phyloP scores from a whole-genome alignment of 257 asterid genomes.

The Solanum lycopersicoides region DNA sequence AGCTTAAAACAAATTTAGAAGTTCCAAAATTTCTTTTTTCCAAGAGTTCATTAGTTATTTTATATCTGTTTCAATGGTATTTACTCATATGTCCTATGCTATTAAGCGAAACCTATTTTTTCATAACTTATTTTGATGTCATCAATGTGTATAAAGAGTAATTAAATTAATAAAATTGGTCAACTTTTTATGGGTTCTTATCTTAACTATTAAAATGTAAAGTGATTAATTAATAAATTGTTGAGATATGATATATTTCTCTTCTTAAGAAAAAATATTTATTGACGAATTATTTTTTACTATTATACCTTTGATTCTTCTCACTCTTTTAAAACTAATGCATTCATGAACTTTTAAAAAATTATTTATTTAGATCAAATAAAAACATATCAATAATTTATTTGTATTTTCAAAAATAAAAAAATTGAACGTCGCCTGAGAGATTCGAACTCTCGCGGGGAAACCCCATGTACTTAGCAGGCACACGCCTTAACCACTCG shows the following conservation, averaged over 20 bases:
- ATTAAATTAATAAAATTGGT: too few relatives aligned
- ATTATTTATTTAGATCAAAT: background rate
- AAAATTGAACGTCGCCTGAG: slow-evolving; percentile 54
- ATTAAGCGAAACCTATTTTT: background rate
- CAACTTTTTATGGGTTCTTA: too few relatives aligned
- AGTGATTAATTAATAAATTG: too few relatives aligned
- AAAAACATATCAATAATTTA: too few relatives aligned
- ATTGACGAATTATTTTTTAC: too few relatives aligned
- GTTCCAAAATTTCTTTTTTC: too few relatives aligned
- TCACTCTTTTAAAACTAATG: background rate
- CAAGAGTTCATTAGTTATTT: background rate
- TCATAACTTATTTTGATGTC: background rate
- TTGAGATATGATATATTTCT: background rate
- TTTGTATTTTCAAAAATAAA: too few relatives aligned
- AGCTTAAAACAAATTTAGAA: too few relatives aligned
- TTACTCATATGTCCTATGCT: background rate
- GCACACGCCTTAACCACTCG: slow-evolving; percentile 77
- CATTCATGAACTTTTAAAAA: background rate
- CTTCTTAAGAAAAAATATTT: too few relatives aligned
- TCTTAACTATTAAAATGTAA: too few relatives aligned
- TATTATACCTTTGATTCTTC: background rate
- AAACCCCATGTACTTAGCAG: slow-evolving; percentile 65
- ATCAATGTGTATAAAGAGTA: too few relatives aligned
- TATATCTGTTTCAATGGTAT: background rate
- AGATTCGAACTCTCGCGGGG: slow-evolving; percentile 99